These are phyloP conservation scores for Eimeria maxima DNA, from an alignment of 169 alveolate genomes.

Conservation along the genomic window DNA sequence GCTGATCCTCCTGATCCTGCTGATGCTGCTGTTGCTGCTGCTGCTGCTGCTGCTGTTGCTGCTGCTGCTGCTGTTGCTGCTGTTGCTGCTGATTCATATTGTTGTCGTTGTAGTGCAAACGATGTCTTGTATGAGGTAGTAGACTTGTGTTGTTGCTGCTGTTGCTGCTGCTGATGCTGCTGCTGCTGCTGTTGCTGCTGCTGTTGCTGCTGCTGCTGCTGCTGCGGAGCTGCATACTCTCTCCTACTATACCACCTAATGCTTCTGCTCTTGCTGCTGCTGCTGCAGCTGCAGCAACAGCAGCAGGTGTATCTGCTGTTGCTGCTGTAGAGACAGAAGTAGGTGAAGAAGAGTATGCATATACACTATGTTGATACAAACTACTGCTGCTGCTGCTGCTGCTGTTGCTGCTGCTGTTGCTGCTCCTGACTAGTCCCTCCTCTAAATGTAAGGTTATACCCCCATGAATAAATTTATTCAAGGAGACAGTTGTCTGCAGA, in stretches of 20 bases:
- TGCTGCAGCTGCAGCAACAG: too few relatives aligned
- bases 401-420: background rate
- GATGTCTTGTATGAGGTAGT: too few relatives aligned
- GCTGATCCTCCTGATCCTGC: too few relatives aligned
- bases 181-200: slow-evolving; percentile 53
- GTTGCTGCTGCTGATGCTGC: slow-evolving; percentile 16
- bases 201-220: slow-evolving; percentile 12
- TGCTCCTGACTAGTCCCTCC: background rate
- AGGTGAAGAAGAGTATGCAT: too few relatives aligned
- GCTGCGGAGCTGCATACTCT: too few relatives aligned
- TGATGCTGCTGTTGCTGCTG: background rate
- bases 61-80: slow-evolving; percentile 45
- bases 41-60: slow-evolving; percentile 53
- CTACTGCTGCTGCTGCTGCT: slow-evolving; percentile 1
- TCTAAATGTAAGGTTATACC: background rate
- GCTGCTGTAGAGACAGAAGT: too few relatives aligned
- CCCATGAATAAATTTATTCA: slow-evolving; percentile 27
- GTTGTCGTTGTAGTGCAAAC: too few relatives aligned
- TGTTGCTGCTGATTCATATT: background rate
- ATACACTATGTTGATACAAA: too few relatives aligned
- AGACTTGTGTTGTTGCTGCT: too few relatives aligned
- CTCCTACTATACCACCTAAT: too few relatives aligned
- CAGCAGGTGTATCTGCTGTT: too few relatives aligned
- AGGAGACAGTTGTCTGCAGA: slow-evolving; percentile 27
- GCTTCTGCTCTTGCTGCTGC: too few relatives aligned